Evolutionary conservation across 768 basidiomycete genomes (phyloP), one percentile per base, ranked within the genome.

Genomic region (Lactarius indigo): DNA sequence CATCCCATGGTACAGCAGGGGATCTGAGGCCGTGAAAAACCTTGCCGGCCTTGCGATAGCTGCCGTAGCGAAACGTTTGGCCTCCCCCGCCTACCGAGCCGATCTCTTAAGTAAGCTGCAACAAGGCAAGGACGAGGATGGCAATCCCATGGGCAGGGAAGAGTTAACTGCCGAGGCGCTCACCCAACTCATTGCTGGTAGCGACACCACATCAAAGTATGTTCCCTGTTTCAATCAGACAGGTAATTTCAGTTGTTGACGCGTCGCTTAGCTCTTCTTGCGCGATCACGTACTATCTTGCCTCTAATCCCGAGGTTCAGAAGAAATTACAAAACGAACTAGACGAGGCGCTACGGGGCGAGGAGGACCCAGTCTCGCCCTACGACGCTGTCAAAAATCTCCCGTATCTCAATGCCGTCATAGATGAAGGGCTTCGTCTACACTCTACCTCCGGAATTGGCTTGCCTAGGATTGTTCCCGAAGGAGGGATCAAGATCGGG

Each of bases 131-230:
- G 95, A 96, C 73, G 85, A 87, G 57, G 79, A 83, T n/a, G 95
- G 94, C 18, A 85, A 92, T 4, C 86, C 82, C 1, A 89, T 97
- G 89, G 87, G 89, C 0, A 81, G 82, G 31, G 86, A 86, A 70
- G 95, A 96, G 74, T 77, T 97, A 64, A 96, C 93, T 1, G 94
- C 94, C 0, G 95, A 97, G 78, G 89, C 90, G 55, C 76, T 92
- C 23, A 94, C 93, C 1, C 85, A 94, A 57, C 82, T 95, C 20
- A 94, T 95, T 69, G 92, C 92, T 7, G 94, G 94, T 1, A 91
- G 89, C 4, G 94, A 97, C 72, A 97, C 94, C 1, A 96, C 95
- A 0, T 94, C 94, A 56, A 97, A 96, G 91, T 92, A 70, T 67
- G 87, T 54, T 44, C 23, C 35, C 69, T 35, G 50, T 31, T 73